Base-by-base conservation (phyloP, 192 early-diverging fungal genomes). In the Chytriomyces confervae region DNA sequence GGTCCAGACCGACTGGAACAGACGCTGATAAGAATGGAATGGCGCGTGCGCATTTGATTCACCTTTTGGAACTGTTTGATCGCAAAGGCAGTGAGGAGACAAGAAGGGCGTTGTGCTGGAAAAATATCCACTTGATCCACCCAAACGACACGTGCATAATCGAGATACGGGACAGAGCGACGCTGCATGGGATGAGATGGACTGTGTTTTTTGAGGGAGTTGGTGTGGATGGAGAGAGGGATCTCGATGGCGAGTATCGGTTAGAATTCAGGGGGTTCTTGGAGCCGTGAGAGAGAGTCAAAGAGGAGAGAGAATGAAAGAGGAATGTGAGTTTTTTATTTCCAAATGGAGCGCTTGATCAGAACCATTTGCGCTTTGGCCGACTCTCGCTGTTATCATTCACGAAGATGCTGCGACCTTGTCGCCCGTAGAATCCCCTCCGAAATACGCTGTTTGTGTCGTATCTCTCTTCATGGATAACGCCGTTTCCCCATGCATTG, bases 251-350 rank as follows among this genome's bases (percentile, higher is more conserved):
- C 10, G 6, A 7, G 44, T 76, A 76, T 66, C 45, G 48, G 36
- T 51, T 66, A 27, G 74, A 76, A 49, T 76, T 76, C 36, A 13
- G 74, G 47, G 74, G 74, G 6, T 76, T 76, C 50, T 20, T 76
- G 8, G 74, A 76, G 63, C 74, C 72, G 10, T 74, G 20, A 63
- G 23, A 10, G 29, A 69, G 20, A 5, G 5, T 65, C 20, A 29
- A n/a, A 20, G 13, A 23, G 13, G 24, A 27, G 20, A 63, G 29
- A 69, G 20, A 5, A 5, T 65, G 5, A 29, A n/a, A 20, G 13
- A 23, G 13, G 16, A 27, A 24, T 65, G 13, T 9, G 63, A 65
- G 46, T 68, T 68, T n/a, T 68, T 47, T n/a, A 64, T 20, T 13
- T 16, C 11, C 8, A 47, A 68, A 16, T 43, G 45, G 20, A 27